A percentile compares a stretch with the other conserved stretches of the same genome.
Evolutionary conservation across 108 stramenopile genomes (phyloP).

Genomic region (Cyclotella baltica): DNA sequence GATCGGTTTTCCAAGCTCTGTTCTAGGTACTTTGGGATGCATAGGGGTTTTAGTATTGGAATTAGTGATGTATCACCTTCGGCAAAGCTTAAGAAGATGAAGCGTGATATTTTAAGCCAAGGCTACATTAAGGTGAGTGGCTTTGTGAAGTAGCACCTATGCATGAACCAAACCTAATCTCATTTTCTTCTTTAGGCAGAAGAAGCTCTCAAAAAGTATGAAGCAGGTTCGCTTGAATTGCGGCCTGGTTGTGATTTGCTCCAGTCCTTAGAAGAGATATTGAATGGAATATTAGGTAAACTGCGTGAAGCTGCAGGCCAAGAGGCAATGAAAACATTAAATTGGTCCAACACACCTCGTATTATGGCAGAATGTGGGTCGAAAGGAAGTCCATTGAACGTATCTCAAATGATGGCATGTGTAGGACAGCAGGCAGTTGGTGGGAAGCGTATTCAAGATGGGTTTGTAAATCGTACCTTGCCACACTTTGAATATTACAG

Average conservation of each 20-base stretch:
- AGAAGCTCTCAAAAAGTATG: constrained; percentile 84
- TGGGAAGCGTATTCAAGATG: constrained; percentile 97
- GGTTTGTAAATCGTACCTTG: constrained; percentile 95
- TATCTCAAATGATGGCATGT: constrained; percentile 99
- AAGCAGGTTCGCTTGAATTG: constrained; percentile 86
- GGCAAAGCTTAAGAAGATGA: constrained; percentile 68
- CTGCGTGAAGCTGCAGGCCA: constrained; percentile 95
- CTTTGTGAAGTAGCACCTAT: constrained; percentile 2
- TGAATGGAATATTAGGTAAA: constrained; percentile 94
- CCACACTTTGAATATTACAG: constrained; percentile 91
- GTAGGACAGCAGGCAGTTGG: constrained; percentile 99
- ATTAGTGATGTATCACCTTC: constrained; percentile 98
- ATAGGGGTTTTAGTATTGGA: constrained; percentile 96
- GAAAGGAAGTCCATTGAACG: constrained; percentile 97
- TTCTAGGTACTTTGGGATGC: constrained; percentile 91
- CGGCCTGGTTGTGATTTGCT: constrained; percentile 96
- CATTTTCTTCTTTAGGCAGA: constrained; percentile 63
- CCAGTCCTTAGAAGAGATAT: constrained; percentile 96
- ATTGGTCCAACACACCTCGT: constrained; percentile 89
- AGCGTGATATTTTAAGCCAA: constrained; percentile 81
- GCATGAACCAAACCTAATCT: too few species aligned
- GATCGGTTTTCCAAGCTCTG: constrained; percentile 96
- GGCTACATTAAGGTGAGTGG: constrained; percentile 70
- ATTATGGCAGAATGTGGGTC: constrained; percentile 99
- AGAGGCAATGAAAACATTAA: constrained; percentile 92